These are phyloP conservation scores for Penicillium canescens DNA, from an alignment of 495 filamentous ascomycete species.

Conservation along the genomic window DNA sequence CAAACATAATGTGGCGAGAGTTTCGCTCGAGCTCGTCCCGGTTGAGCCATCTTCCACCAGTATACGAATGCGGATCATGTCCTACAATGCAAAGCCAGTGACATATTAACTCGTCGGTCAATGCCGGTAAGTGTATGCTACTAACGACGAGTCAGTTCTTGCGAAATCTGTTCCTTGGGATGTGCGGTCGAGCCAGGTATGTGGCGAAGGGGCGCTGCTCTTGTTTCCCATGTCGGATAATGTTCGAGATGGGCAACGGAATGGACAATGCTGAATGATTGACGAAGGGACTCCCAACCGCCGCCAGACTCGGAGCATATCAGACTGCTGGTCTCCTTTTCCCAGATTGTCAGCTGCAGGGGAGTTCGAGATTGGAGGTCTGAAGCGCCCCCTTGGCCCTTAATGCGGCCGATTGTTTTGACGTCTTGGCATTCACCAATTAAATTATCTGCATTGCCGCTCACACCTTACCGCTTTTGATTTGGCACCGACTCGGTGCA, in stretches of 20 bases:
- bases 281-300: too few relatives aligned
- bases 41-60: slow-evolving; percentile 44
- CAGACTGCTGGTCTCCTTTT: neutral
- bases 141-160: neutral
- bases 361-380: too few relatives aligned
- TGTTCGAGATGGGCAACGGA: neutral
- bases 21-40: slow-evolving; percentile 38
- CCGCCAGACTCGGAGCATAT: neutral
- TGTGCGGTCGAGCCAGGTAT: too few relatives aligned
- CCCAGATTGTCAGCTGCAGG: too few relatives aligned
- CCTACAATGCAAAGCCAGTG: slow-evolving; percentile 12
- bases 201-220: neutral
- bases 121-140: neutral
- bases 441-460: too few relatives aligned
- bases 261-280: too few relatives aligned
- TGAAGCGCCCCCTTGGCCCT: too few relatives aligned
- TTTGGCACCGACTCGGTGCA: too few relatives aligned
- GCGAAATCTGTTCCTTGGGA: neutral
- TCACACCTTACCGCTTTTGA: too few relatives aligned
- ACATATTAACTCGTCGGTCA: neutral
- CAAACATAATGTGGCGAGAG: slow-evolving; percentile 38
- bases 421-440: too few relatives aligned
- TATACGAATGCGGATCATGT: slow-evolving; percentile 39
- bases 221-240: slow-evolving; percentile 10
- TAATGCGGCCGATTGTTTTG: too few relatives aligned